Evolutionary conservation across 176 grass and related monocot species (phyloP), one percentile per base, ranked within the genome.

Genomic region (Rhynchospora pubera): DNA sequence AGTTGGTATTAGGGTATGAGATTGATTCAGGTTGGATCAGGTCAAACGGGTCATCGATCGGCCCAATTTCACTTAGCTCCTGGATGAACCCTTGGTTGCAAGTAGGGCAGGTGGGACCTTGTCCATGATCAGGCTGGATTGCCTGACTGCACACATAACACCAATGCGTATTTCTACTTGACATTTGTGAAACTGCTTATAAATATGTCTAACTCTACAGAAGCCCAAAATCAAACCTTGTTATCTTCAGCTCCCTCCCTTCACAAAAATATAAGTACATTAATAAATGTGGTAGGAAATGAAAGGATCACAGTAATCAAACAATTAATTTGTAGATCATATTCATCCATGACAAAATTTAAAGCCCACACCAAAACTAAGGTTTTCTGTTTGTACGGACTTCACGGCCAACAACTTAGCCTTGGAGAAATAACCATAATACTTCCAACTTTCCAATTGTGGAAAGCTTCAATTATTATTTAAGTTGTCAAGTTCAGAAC

Each of bases 11-110:
- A 30, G 10, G 52, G 42, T 56, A 86, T 82, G 59, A 60, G 3
- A 84, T 79, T 16, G 83, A 86, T 57, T 79, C 86, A 10, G 71
- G 85, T 67, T 84, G 84, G 43, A 85, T 57, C 28, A 89, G 78
- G 50, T 90, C 84, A n/a, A 83, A 91, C 13, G 84, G 84, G 84
- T 93, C 91, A 86, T 88, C 5, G 7, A 57, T 72, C 4, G 89
- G 83, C 55, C 84, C 87, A 43, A 87, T 69, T 82, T 99, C 97
- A 87, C 90, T 91, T 22, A 99, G 82, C 48, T 99, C 91, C 65
- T 96, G 97, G 64, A 99, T 81, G 82, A 99, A 99, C 44, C 91
- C 93, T 74, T 94, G 87, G 8, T 92, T 89, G 84, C 97, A 99
- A 79, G 83, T 93, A 24, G 93, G 93, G 71, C 97, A 99, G 65